A percentile compares a stretch with the other conserved stretches of the same genome.
Evolutionary conservation across 169 alveolate genomes (phyloP).

Genomic region (Plasmodium knowlesi): DNA sequence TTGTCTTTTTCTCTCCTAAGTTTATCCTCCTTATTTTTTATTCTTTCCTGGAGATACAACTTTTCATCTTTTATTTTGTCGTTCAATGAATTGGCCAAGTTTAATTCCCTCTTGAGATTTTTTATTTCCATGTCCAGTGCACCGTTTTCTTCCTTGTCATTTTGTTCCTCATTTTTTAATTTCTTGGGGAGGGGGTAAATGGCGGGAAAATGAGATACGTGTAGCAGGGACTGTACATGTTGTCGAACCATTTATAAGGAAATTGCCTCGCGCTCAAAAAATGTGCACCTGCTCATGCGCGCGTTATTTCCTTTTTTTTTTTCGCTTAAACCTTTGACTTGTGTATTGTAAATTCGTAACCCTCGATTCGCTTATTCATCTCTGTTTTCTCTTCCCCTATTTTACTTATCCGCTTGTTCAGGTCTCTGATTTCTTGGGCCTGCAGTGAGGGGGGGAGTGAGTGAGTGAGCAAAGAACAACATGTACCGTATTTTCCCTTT

Average conservation of each 20-base stretch:
- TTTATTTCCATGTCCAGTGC: conserved; percentile 39
- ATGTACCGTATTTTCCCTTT: not conserved
- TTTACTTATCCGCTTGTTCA: conserved; percentile 31
- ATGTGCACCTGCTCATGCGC: not conserved
- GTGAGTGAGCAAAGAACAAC: not conserved
- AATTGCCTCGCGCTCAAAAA: not conserved
- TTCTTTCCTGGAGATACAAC: conserved; percentile 12
- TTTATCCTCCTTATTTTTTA: conserved; percentile 9
- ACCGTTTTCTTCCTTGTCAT: not conserved
- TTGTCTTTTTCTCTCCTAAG: conserved; percentile 16
- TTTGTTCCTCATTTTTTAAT: conserved; percentile 22
- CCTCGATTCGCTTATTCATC: conserved; percentile 49
- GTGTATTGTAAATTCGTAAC: conserved; percentile 30
- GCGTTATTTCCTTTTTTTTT: not conserved
- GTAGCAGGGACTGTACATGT: not conserved
- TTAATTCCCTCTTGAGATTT: conserved; percentile 45
- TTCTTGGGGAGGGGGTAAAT: conserved; percentile 24
- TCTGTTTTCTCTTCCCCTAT: conserved; percentile 59
- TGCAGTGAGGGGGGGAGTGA: not conserved
- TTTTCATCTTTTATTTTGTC: conserved; percentile 54
- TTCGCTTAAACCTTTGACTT: conserved; percentile 25
- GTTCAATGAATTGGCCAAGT: conserved; percentile 21
- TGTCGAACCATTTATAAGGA: not conserved
- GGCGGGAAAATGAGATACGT: not conserved
- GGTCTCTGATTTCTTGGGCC: conserved; percentile 72